phyloP scores from a whole-genome alignment of 768 basidiomycete species.

The Tricholoma hemisulphureum region DNA sequence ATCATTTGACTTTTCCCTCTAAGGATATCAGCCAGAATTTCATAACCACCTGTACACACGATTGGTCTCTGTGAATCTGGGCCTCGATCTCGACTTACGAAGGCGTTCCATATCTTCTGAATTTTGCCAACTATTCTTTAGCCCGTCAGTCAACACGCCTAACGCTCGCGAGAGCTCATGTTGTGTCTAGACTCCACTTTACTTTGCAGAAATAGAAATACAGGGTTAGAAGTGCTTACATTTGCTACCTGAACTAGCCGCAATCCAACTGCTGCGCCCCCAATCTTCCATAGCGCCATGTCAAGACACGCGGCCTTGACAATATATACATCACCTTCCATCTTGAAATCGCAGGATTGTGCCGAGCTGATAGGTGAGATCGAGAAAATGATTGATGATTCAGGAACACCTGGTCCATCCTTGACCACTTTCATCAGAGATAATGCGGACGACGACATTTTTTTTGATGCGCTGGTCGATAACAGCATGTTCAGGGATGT shows the following conservation, averaged over 20 bases:
- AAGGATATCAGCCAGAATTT: conserved; percentile 75
- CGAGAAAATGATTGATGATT: conserved; percentile 38
- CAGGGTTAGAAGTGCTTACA: conserved; percentile 37
- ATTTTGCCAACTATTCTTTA: conserved; percentile 87
- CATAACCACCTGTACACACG: conserved; percentile 69
- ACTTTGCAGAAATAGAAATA: not conserved
- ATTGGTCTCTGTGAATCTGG: not conserved
- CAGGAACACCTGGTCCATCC: conserved; percentile 44
- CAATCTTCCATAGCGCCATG: conserved; percentile 75
- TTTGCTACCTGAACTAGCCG: conserved; percentile 74
- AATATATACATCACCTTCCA: conserved; percentile 55
- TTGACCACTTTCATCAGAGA: conserved; percentile 50
- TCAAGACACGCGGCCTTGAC: conserved; percentile 69
- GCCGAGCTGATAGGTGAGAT: conserved; percentile 35
- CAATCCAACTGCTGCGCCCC: conserved; percentile 74
- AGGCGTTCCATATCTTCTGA: conserved; percentile 93
- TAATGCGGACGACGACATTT: conserved; percentile 21
- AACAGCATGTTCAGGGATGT: conserved; percentile 83
- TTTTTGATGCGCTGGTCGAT: conserved; percentile 41
- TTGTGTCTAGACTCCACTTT: conserved; percentile 46
- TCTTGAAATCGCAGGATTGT: conserved; percentile 22
- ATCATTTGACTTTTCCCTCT: conserved; percentile 70
- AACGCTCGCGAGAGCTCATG: conserved; percentile 77
- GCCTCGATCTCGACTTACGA: conserved; percentile 48
- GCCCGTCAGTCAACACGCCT: conserved; percentile 69